These are phyloP conservation scores for Eucalyptus cladocalyx DNA, from an alignment of 345 rosid species.

Conservation along the genomic window DNA sequence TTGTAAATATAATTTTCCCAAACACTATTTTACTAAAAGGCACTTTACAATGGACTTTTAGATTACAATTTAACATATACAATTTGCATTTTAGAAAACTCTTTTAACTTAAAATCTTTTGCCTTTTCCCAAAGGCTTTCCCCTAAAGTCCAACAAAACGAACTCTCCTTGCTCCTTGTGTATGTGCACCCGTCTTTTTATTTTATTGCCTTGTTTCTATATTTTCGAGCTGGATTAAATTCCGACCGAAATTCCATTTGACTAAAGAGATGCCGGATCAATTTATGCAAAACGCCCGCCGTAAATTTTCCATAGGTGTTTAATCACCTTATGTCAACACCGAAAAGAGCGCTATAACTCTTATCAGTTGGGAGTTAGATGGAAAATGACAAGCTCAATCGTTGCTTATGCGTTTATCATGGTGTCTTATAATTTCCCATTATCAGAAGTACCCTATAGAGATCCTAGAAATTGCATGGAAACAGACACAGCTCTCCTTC, in stretches of 20 bases:
- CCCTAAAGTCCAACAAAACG: no score
- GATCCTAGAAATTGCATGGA: neutral
- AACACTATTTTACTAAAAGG: no score
- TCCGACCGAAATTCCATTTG: neutral
- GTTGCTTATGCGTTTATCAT: neutral
- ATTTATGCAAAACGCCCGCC: neutral
- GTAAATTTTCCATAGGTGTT: neutral
- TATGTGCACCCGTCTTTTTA: neutral
- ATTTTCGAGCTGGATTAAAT: neutral
- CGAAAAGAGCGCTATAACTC: neutral
- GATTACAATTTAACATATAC: no score
- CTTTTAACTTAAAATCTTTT: no score
- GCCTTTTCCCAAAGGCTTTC: no score
- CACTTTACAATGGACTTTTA: no score
- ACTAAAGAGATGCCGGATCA: neutral
- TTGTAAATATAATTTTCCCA: no score
- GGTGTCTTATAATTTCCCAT: neutral
- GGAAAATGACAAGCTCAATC: neutral
- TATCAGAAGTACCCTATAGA: neutral
- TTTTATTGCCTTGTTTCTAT: neutral
- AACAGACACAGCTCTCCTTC: neutral
- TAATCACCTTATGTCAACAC: neutral
- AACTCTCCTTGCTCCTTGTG: neutral
- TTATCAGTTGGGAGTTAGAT: neutral
- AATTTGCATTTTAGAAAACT: no score